Evolutionary conservation across 2,329 filamentous ascomycete genomes (phyloP).

Genomic region (Penicillium sp.): DNA sequence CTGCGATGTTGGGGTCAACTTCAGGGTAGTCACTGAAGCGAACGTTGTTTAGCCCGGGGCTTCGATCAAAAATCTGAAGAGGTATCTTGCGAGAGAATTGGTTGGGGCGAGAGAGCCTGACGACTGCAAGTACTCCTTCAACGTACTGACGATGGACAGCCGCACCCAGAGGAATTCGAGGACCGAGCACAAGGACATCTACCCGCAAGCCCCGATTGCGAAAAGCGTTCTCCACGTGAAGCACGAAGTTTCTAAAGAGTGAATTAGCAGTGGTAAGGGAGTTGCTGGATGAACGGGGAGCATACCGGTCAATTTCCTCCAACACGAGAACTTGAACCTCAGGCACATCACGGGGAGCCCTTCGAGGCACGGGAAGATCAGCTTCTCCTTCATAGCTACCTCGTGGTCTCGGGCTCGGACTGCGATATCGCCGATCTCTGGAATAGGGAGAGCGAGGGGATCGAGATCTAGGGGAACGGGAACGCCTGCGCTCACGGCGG

Average conservation of each 20-base stretch:
- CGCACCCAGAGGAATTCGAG: slow-evolving; percentile 71
- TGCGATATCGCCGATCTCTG: slow-evolving; percentile 65
- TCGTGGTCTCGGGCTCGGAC: slow-evolving; percentile 64
- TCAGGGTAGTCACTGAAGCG: slow-evolving; percentile 83
- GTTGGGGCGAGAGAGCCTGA: slow-evolving; percentile 69
- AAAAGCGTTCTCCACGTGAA: slow-evolving; percentile 78
- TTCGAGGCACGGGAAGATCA: slow-evolving; percentile 69
- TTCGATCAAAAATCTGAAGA: slow-evolving; percentile 82
- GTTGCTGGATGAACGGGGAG: neutral
- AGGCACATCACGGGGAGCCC: slow-evolving; percentile 73
- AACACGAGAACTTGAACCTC: slow-evolving; percentile 86
- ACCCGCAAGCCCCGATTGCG: slow-evolving; percentile 68
- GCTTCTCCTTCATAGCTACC: slow-evolving; percentile 58
- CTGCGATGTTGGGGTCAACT: slow-evolving; percentile 74
- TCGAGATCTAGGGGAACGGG: slow-evolving; percentile 55
- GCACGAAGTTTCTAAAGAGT: slow-evolving; percentile 68
- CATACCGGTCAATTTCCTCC: slow-evolving; percentile 66
- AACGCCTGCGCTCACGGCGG: slow-evolving; percentile 60
- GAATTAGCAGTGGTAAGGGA: slow-evolving; percentile 7
- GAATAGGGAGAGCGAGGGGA: slow-evolving; percentile 52
- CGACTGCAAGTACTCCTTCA: slow-evolving; percentile 84
- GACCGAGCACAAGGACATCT: slow-evolving; percentile 76
- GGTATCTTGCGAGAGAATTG: slow-evolving; percentile 73
- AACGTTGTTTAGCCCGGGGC: slow-evolving; percentile 70
- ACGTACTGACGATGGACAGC: slow-evolving; percentile 83